Conservation (phyloP, 176 grass and related monocot species). For the bread wheat (Triticum aestivum) region IWGSC_CS_RefSeq_v2.1 NC_057810.1:670480623-670481122, state of each 20-base stretch:
- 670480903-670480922: conserved; percentile 69
- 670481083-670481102: background rate
- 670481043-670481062: background rate
- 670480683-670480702: conserved; percentile 60
- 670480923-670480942: conserved; percentile 79
- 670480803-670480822: background rate
- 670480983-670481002: conserved; percentile 93
- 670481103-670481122: conserved; percentile 44
- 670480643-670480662: background rate
- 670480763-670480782: conserved; percentile 46
- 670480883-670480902: background rate
- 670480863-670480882: background rate
- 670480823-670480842: background rate
- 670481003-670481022: conserved; percentile 59
- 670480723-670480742: conserved; percentile 57
- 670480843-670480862: background rate
- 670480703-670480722: conserved; percentile 54
- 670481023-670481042: background rate
- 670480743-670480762: conserved; percentile 65
- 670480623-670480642: background rate
- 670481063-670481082: background rate
- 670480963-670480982: conserved; percentile 84
- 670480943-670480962: conserved; percentile 88
- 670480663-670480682: conserved; percentile 7
- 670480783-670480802: no score